These are phyloP conservation scores for Laetiporus sulphureus DNA, from an alignment of 1,284 basidiomycete species.

Conservation along the genomic window DNA sequence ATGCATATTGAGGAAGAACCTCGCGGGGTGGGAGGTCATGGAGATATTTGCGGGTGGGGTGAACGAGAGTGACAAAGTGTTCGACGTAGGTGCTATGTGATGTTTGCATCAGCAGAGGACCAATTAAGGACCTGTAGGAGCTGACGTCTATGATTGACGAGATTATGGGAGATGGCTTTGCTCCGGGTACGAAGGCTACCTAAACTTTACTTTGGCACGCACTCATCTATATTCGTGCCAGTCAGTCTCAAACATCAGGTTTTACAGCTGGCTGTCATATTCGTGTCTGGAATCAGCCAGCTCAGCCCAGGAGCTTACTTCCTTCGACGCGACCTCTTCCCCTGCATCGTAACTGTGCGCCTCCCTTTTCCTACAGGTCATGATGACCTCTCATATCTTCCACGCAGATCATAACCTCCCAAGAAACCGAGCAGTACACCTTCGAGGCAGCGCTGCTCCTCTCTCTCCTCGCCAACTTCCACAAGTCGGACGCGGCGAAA, in stretches of 20 bases:
- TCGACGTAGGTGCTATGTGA: constrained; percentile 35
- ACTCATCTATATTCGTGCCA: constrained; percentile 17
- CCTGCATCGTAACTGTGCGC: constrained; percentile 42
- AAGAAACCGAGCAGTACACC: constrained; percentile 44
- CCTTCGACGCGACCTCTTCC: constrained; percentile 51
- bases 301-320: constrained; percentile 66
- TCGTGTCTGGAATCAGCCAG: constrained; percentile 50
- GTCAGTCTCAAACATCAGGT: constrained; percentile 44
- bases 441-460: constrained; percentile 55
- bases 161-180: constrained; percentile 35
- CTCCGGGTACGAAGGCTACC: constrained; percentile 34
- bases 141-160: constrained; percentile 40
- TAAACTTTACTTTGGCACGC: background rate
- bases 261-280: constrained; percentile 49
- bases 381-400: background rate
- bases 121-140: constrained; percentile 28
- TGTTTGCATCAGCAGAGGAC: background rate
- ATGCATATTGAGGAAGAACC: constrained; percentile 43
- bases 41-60: constrained; percentile 57
- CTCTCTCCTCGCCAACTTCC: constrained; percentile 55
- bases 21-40: constrained; percentile 66
- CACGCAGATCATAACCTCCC: constrained; percentile 49
- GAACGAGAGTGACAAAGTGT: constrained; percentile 45
- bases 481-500: constrained; percentile 59
- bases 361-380: background rate